These are phyloP conservation scores for Gracilaria caudata DNA, from an alignment of 23 red algal genomes.

Conservation along the genomic window DNA sequence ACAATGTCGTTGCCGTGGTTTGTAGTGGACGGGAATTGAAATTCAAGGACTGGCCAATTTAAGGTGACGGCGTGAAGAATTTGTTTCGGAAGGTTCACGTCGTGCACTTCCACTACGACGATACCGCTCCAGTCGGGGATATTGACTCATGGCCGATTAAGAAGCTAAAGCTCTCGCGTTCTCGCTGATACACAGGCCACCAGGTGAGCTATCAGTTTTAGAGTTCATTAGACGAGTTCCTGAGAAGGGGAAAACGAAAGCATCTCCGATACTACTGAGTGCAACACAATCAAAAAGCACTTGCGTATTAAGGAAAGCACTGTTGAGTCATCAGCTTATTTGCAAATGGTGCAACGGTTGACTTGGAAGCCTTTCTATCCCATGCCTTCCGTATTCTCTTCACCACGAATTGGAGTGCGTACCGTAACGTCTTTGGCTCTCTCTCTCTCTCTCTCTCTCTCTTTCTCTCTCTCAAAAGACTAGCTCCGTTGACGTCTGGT, in stretches of 20 bases:
- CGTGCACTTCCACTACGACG: conserved; percentile 92
- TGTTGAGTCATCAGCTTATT: not conserved
- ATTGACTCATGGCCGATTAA: conserved; percentile 78
- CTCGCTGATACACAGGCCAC: conserved; percentile 71
- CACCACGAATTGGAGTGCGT: too few relatives aligned
- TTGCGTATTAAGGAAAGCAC: not conserved
- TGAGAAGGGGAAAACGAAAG: conserved; percentile 48
- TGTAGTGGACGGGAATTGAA: conserved; percentile 89
- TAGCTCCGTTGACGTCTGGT: too few relatives aligned
- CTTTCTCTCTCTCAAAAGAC: too few relatives aligned
- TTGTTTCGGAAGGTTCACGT: conserved; percentile 71
- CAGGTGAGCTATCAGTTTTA: conserved; percentile 80
- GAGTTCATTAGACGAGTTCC: conserved; percentile 63
- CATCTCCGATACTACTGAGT: conserved; percentile 63
- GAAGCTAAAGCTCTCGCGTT: conserved; percentile 65
- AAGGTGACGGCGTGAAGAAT: conserved; percentile 46
- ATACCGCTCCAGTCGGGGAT: conserved; percentile 53
- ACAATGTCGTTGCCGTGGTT: conserved; percentile 80
- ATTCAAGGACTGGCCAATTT: conserved; percentile 88
- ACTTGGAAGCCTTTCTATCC: too few relatives aligned
- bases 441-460: not conserved
- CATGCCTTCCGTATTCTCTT: too few relatives aligned
- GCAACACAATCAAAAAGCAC: not conserved
- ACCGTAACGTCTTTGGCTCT: too few relatives aligned
- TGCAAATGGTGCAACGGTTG: too few relatives aligned